Evolutionary conservation across 1,284 basidiomycete genomes (phyloP), one percentile per base, ranked within the genome.

Genomic region (Cutaneotrichosporon sp.): DNA sequence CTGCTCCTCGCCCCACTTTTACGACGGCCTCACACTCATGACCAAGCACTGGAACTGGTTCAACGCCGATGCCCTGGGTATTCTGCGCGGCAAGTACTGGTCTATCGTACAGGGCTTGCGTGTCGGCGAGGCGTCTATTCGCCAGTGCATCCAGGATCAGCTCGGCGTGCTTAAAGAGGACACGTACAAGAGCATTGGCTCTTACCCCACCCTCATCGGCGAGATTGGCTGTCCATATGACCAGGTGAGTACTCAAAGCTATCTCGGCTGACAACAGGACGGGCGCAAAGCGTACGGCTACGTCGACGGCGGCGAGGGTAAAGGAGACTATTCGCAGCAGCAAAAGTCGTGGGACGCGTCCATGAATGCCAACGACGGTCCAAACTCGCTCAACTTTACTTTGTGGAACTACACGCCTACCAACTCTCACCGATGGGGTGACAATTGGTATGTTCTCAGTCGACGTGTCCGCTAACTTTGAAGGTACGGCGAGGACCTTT

Each of bases 181-280:
- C 45, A 80, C 88, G 1, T 65, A 68, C 40, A 76, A 79, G 50
- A 69, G 74, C 10, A 66, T 80, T 17, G 84, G 83, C 13, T 63
- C 79, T n/a, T 97, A 88, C 65, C 94, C 94, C 0, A 94, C 88
- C 0, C 78, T 97, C 62, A 89, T 98, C 49, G 93, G 94, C 22
- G 94, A 98, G 76, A 93, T 97, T 48, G 94, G 94, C 8, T 88
- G 86, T 5, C 94, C 94, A 1, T 92, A 86, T 65, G 90, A 97
- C 69, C 85, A 96, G 84, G 72, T 71, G n/a, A 22, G 9, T 5
- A 30, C 17, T 37, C 8, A 38, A 15, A 2, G 34, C n/a, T 18
- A n/a, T 38, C 36, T 30, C 7, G 26, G 26, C 26, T 30, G 10
- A 30, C 26, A 30, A 3, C 46, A 73, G 70, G 92, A 96, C 69